A percentile compares a stretch with the other conserved stretches of the same genome.
Evolutionary conservation across 345 rosid genomes (phyloP).

Genomic region (Draba incana): DNA sequence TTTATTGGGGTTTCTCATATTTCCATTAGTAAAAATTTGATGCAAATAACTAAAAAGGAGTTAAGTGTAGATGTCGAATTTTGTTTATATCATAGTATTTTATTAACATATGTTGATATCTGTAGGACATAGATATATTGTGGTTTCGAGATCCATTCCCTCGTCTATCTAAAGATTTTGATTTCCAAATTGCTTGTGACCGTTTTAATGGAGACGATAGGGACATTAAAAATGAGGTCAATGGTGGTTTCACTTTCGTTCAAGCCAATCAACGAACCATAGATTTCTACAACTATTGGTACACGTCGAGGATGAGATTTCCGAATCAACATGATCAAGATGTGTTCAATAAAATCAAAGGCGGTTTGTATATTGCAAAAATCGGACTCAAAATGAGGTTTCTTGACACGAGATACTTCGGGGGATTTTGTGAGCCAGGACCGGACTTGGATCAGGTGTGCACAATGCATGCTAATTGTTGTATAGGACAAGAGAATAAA

Average conservation of each 20-base stretch:
- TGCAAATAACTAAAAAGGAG: neutral
- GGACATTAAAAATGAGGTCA: slow-evolving; percentile 46
- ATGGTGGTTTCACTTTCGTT: slow-evolving; percentile 71
- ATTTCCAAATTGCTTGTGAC: slow-evolving; percentile 84
- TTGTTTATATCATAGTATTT: neutral
- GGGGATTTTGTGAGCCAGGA: slow-evolving; percentile 68
- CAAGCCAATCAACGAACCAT: slow-evolving; percentile 58
- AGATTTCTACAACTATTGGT: slow-evolving; percentile 70
- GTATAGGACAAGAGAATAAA: slow-evolving; percentile 58
- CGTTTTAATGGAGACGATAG: slow-evolving; percentile 44
- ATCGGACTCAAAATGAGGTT: slow-evolving; percentile 55
- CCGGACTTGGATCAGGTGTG: slow-evolving; percentile 55
- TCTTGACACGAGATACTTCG: slow-evolving; percentile 60
- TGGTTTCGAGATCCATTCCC: slow-evolving; percentile 79
- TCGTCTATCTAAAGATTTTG: slow-evolving; percentile 50
- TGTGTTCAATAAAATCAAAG: slow-evolving; percentile 34
- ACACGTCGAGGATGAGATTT: slow-evolving; percentile 43
- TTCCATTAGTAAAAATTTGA: neutral
- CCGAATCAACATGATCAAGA: slow-evolving; percentile 48
- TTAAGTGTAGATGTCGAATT: neutral
- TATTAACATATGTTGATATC: neutral
- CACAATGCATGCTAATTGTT: slow-evolving; percentile 91
- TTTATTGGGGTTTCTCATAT: neutral
- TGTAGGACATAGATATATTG: slow-evolving; percentile 75
- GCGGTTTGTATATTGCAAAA: neutral